Conservation (phyloP, 2,329 filamentous ascomycete genomes). For the Microsporum ferrugineum region DNA sequence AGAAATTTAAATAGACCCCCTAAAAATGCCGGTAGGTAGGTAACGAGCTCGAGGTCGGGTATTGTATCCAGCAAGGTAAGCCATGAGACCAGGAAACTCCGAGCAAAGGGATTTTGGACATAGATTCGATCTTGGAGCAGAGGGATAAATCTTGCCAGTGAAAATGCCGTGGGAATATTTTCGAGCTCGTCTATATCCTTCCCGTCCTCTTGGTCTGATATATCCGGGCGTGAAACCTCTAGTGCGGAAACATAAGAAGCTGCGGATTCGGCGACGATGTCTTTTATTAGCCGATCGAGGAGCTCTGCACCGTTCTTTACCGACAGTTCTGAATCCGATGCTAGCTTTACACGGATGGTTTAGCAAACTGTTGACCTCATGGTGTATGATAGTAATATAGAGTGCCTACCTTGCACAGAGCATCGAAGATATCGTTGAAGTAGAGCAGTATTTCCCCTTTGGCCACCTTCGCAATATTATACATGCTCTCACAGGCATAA, state of each 20-base stretch:
- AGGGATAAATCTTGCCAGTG: constrained; percentile 79
- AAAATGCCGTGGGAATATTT: constrained; percentile 77
- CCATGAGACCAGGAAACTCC: constrained; percentile 93
- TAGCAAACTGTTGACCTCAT: constrained; percentile 12
- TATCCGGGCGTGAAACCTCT: constrained; percentile 40
- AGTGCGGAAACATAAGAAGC: constrained; percentile 89
- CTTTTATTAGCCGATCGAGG: constrained; percentile 85
- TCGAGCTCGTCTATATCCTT: constrained; percentile 26
- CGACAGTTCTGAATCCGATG: constrained; percentile 88
- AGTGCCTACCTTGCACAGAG: constrained; percentile 70
- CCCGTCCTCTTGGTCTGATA: constrained; percentile 41
- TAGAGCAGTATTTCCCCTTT: constrained; percentile 95
- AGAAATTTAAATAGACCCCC: constrained; percentile 83
- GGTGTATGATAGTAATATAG: not conserved
- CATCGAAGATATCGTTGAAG: constrained; percentile 98
- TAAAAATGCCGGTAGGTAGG: constrained; percentile 83
- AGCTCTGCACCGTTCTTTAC: constrained; percentile 97
- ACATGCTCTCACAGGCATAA: constrained; percentile 99
- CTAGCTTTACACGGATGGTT: constrained; percentile 49
- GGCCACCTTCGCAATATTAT: constrained; percentile 98
- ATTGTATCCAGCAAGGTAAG: constrained; percentile 91
- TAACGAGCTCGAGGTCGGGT: constrained; percentile 87
- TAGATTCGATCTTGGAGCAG: constrained; percentile 87
- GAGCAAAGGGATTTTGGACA: constrained; percentile 86
- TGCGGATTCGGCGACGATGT: constrained; percentile 90